These are phyloP conservation scores for Artemisia argyi DNA, from an alignment of 129 eudicot genomes.

Conservation along the genomic window DNA sequence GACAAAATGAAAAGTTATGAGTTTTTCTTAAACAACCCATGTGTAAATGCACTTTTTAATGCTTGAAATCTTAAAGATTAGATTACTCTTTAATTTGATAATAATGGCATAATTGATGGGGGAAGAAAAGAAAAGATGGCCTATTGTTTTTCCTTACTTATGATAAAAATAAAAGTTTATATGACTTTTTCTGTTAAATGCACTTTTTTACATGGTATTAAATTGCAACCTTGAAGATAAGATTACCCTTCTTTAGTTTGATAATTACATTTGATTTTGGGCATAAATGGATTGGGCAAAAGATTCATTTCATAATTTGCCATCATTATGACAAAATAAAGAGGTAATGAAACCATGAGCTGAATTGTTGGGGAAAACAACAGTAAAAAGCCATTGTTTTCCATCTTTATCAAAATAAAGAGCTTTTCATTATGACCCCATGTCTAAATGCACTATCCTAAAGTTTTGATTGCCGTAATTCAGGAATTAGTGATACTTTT, in stretches of 20 bases:
- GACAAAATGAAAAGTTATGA: constrained; percentile 4
- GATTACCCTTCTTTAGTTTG: constrained; percentile 20
- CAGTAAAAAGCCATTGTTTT: constrained; percentile 14
- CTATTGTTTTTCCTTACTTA: neutral
- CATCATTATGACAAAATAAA: constrained; percentile 36
- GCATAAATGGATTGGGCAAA: constrained; percentile 25
- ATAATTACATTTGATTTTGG: constrained; percentile 30
- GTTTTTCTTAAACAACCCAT: constrained; percentile 19
- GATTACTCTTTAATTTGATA: no score
- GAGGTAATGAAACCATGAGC: constrained; percentile 27
- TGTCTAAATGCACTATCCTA: constrained; percentile 27
- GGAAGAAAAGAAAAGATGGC: neutral
- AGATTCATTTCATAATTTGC: constrained; percentile 32
- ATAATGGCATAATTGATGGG: constrained; percentile 3
- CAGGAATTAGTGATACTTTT: constrained; percentile 1
- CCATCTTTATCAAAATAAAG: constrained; percentile 23
- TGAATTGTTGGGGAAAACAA: constrained; percentile 23
- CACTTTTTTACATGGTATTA: constrained; percentile 7
- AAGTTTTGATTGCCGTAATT: constrained; percentile 5
- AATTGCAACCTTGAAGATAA: constrained; percentile 27
- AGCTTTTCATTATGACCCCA: constrained; percentile 18
- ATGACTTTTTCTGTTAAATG: constrained; percentile 14
- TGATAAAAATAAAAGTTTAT: constrained; percentile 1
- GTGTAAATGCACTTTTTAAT: constrained; percentile 14
- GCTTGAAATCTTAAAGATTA: constrained; percentile 6